Percentiles rank a stretch among this genome's conserved stretches.
phyloP scores from a whole-genome alignment of 2,329 filamentous ascomycete genomes.

The Allantophomopsis cytisporea region DNA sequence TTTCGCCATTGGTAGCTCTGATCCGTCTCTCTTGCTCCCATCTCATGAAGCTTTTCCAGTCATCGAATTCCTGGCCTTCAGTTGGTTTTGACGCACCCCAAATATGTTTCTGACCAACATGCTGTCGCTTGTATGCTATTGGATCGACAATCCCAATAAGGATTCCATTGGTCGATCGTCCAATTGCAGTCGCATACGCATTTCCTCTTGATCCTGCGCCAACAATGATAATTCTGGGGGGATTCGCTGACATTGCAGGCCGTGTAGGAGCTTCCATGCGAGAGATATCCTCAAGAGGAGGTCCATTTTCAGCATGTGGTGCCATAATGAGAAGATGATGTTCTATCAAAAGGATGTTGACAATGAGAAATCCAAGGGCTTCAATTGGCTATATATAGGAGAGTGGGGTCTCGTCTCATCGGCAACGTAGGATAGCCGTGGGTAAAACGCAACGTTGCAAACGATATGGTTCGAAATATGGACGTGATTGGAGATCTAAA shows the following conservation, averaged over 20 bases:
- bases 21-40: slow-evolving; percentile 55
- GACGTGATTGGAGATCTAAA: too few relatives aligned
- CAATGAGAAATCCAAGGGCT: too few relatives aligned
- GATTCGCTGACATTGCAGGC: slow-evolving; percentile 22
- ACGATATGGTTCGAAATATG: too few relatives aligned
- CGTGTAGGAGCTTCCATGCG: slow-evolving; percentile 13
- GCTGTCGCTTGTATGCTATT: slow-evolving; percentile 58
- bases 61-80: slow-evolving; percentile 54
- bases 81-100: slow-evolving; percentile 40
- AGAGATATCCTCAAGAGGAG: slow-evolving; percentile 3
- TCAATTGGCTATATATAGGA: too few relatives aligned
- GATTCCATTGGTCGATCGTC: slow-evolving; percentile 48
- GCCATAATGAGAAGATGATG: slow-evolving; percentile 2
- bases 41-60: slow-evolving; percentile 64
- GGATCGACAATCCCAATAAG: slow-evolving; percentile 77
- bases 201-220: slow-evolving; percentile 71
- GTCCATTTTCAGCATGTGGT: slow-evolving; percentile 2
- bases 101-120: slow-evolving; percentile 60
- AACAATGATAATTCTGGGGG: slow-evolving; percentile 62
- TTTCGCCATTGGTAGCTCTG: slow-evolving; percentile 32
- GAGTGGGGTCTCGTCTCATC: too few relatives aligned
- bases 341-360: too few relatives aligned
- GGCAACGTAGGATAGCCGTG: too few relatives aligned
- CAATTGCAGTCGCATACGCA: slow-evolving; percentile 57
- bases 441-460: too few relatives aligned